Conservation (phyloP, 2,329 filamentous ascomycete genomes). For the Aspergillus sp. region DNA sequence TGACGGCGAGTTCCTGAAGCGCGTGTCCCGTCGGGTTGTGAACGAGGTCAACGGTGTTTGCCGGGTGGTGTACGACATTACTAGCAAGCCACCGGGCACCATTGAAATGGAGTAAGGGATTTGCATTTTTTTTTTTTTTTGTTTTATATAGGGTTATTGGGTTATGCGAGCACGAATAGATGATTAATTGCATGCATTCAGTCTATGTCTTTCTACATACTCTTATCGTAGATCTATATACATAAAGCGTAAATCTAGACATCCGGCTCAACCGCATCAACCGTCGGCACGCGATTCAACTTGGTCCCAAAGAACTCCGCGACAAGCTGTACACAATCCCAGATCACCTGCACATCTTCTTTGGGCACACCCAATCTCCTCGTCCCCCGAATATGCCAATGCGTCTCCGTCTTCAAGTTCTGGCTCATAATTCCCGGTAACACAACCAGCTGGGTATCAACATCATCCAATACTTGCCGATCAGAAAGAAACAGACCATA, state of each 20-base stretch:
- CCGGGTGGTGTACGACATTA: constrained; percentile 37
- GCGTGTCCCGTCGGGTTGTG: constrained; percentile 60
- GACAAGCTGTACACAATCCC: constrained; percentile 25
- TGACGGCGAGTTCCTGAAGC: constrained; percentile 57
- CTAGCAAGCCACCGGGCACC: constrained; percentile 62
- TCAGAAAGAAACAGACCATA: constrained; percentile 54
- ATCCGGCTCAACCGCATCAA: constrained; percentile 26
- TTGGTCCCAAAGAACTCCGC: constrained; percentile 21
- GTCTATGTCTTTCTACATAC: not conserved
- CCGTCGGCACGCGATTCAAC: constrained; percentile 25
- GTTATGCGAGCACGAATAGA: not conserved
- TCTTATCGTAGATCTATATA: not conserved
- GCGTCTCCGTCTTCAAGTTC: constrained; percentile 34
- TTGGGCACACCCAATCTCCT: constrained; percentile 33
- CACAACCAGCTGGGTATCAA: constrained; percentile 42
- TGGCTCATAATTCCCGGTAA: constrained; percentile 41
- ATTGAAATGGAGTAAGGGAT: constrained; percentile 63
- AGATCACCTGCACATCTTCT: constrained; percentile 36
- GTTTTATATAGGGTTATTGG: not conserved
- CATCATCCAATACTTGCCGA: constrained; percentile 32
- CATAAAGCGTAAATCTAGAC: constrained; percentile 10
- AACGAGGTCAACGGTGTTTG: constrained; percentile 64
- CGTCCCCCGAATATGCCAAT: constrained; percentile 42
- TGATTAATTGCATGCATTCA: not conserved
- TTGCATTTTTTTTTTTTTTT: not conserved